These are phyloP conservation scores for Backusella luteola DNA, from an alignment of 192 early-diverging fungal species.

Conservation along the genomic window DNA sequence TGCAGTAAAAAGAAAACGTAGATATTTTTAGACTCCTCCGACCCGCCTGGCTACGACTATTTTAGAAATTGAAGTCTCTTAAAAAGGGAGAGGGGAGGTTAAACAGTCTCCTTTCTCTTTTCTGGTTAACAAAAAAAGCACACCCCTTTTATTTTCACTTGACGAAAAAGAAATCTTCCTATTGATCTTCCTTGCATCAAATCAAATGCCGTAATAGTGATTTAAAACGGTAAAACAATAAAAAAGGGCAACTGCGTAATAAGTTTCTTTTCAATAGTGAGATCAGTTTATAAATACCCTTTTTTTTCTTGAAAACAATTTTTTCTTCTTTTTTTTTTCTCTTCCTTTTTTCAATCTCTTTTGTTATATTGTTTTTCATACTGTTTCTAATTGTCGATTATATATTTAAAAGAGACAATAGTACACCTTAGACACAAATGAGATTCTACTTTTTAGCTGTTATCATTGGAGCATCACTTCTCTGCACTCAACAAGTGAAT, in stretches of 20 bases:
- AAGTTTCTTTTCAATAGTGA: background rate
- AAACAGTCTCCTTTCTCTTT: background rate
- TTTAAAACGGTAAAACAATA: background rate
- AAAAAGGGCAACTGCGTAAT: background rate
- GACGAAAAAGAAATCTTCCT: background rate
- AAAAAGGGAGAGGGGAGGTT: background rate
- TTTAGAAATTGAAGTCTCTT: background rate
- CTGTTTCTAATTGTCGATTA: background rate
- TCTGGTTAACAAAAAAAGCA: background rate
- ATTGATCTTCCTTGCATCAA: constrained; percentile 5
- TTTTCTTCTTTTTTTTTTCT: background rate
- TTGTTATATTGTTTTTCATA: background rate
- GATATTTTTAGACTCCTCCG: background rate
- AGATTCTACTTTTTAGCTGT: background rate
- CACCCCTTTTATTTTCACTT: background rate
- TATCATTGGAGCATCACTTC: background rate
- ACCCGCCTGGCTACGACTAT: background rate
- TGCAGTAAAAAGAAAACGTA: background rate
- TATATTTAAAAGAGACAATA: background rate
- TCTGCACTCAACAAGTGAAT: background rate
- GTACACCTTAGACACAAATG: background rate
- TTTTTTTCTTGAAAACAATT: background rate
- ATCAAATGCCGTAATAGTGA: background rate
- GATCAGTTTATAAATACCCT: background rate
- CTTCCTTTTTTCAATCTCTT: background rate